These are phyloP conservation scores for Hypoxylon sp. DNA, from an alignment of 2,329 filamentous ascomycete species.

Conservation along the genomic window DNA sequence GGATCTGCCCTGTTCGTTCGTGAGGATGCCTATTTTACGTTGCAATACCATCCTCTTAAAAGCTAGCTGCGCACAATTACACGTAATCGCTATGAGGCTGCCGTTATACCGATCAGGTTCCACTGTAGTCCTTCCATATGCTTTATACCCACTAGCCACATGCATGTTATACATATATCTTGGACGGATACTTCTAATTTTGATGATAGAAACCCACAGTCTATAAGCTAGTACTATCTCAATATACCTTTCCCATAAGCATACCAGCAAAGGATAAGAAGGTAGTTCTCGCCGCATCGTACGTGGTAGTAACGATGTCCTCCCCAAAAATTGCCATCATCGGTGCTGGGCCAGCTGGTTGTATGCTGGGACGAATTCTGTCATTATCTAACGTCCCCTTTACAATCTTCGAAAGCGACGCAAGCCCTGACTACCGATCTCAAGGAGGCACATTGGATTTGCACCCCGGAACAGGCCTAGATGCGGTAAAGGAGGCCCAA, in stretches of 20 bases:
- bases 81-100: slow-evolving; percentile 24
- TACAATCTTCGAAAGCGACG: slow-evolving; percentile 64
- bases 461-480: slow-evolving; percentile 63
- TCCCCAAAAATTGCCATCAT: slow-evolving; percentile 60
- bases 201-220: not conserved
- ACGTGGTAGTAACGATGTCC: slow-evolving; percentile 28
- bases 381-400: slow-evolving; percentile 59
- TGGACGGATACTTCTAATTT: not conserved
- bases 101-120: not conserved
- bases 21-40: slow-evolving; percentile 1
- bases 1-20: not conserved
- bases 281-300: not conserved
- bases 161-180: slow-evolving; percentile 14
- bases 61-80: slow-evolving; percentile 13
- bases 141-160: not conserved
- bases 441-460: slow-evolving; percentile 69
- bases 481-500: slow-evolving; percentile 63
- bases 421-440: slow-evolving; percentile 57
- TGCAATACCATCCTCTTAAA: slow-evolving; percentile 10
- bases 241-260: not conserved
- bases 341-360: slow-evolving; percentile 62
- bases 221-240: not conserved
- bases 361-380: slow-evolving; percentile 66
- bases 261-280: not conserved
- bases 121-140: not conserved